Percentiles rank a stretch among this genome's conserved stretches.
Conservation (phyloP, 2,329 filamentous ascomycete species). For the Decorospora gaudefroyi region DNA sequence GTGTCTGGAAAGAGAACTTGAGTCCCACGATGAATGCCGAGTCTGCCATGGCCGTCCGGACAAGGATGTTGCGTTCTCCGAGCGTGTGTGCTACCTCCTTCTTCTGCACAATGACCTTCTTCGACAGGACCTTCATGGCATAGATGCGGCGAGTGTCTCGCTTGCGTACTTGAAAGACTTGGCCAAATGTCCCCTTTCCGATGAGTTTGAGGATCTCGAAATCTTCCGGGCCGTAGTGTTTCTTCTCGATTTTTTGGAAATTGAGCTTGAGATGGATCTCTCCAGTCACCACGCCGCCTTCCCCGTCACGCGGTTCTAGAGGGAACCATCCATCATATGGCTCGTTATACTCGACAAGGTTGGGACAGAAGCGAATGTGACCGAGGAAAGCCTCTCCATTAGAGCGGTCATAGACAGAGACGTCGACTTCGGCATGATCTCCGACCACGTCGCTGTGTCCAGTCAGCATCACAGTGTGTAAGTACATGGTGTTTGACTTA, state of each 20-base stretch:
- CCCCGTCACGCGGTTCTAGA: constrained; percentile 77
- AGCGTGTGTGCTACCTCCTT: constrained; percentile 98
- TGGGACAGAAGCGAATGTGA: constrained; percentile 79
- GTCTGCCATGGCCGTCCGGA: constrained; percentile 91
- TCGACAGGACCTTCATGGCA: constrained; percentile 98
- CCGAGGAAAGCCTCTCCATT: constrained; percentile 89
- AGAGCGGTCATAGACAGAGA: constrained; percentile 89
- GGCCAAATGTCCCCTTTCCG: constrained; percentile 96
- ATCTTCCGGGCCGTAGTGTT: constrained; percentile 89
- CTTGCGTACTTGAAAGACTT: constrained; percentile 98
- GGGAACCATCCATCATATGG: constrained; percentile 84
- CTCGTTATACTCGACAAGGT: constrained; percentile 68
- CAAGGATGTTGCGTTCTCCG: constrained; percentile 94
- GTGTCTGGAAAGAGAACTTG: constrained; percentile 98
- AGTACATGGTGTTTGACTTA: constrained; percentile 57
- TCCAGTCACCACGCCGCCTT: constrained; percentile 75
- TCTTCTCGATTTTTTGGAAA: constrained; percentile 83
- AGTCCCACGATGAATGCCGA: constrained; percentile 97
- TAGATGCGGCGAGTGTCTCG: constrained; percentile 95
- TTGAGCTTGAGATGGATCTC: constrained; percentile 86
- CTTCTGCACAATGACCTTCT: constrained; percentile 99
- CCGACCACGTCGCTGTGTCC: constrained; percentile 81
- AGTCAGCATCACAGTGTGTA: constrained; percentile 26
- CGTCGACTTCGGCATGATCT: constrained; percentile 84
- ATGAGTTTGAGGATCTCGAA: constrained; percentile 96